Evolutionary conservation across 1,284 basidiomycete genomes (phyloP), one percentile per base, ranked within the genome.

Genomic region (Moesziomyces sp.): DNA sequence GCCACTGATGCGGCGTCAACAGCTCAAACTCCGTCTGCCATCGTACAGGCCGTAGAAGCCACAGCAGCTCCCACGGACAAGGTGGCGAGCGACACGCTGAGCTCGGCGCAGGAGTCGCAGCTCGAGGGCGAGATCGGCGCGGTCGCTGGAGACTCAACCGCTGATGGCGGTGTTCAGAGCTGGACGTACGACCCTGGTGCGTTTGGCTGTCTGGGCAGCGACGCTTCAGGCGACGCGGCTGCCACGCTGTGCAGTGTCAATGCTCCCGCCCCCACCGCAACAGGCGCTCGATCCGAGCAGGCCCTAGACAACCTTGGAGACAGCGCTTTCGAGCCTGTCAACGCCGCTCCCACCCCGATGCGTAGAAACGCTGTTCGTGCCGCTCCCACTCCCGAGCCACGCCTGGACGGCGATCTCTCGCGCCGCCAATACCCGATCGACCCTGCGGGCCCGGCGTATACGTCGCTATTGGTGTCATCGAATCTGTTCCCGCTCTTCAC

Each of bases 401-500:
- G 59, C 11, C 52, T 34, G 26, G 35, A 40, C 38, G 5, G 16
- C 16, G 38, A 40, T 7, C 38, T 40, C 14, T 16, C 1, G 8
- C 53, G 58, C 8, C 65, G 58, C n/a, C 58, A 68, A 38, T 54
- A 64, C 35, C 51, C 52, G 18, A 34, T 48, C 26, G 26, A 21
- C 35, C 4, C 30, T 11, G 19, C 42, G 19, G 28, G 51, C 10
- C 23, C 19, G 3, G n/a, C 21, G n/a, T 26, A 13, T 23, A 28
- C 10, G 28, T 49, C 16, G 54, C 13, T 34, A 11, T 11, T 34
- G 30, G 18, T 46, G 3, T 26, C 43, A 3, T 61, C 64, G 3
- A 57, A 76, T 46, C 56, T 67, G 43, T 76, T 76, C 53, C 68
- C 64, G 16, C 53, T 73, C 53, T 67, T 71, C 48, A 67, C 70